A percentile compares a stretch with the other conserved stretches of the same genome.
Conservation (phyloP, 306 rosid species). For the Oemleria cerasiformis region DNA sequence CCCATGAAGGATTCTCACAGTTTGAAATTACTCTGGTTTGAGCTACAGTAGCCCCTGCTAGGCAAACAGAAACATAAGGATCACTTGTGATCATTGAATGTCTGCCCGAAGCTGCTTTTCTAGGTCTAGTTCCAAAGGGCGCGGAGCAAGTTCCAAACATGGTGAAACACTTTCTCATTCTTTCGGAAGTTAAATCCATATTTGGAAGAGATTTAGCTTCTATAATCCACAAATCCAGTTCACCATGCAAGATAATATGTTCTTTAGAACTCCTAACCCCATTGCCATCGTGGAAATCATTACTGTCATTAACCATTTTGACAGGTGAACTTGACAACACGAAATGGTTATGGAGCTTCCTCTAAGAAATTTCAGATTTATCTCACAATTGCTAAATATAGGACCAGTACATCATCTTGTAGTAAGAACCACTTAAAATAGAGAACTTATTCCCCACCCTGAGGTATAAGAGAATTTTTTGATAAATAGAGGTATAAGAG, state of each 20-base stretch:
- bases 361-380: background rate
- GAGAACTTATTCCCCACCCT: background rate
- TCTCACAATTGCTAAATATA: background rate
- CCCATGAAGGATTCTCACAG: conserved; percentile 67
- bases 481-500: background rate
- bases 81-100: conserved; percentile 58
- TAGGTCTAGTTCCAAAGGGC: conserved; percentile 39
- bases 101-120: conserved; percentile 35
- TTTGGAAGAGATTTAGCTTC: conserved; percentile 79
- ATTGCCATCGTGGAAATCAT: background rate
- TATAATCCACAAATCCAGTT: conserved; percentile 54
- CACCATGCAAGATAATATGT: conserved; percentile 53
- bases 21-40: conserved; percentile 56
- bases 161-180: conserved; percentile 53
- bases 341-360: background rate
- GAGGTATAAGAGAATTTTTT: background rate
- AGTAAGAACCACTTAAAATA: background rate
- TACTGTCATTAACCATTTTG: conserved; percentile 32
- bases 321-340: background rate
- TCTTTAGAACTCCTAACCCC: conserved; percentile 21
- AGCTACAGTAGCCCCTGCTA: conserved; percentile 68
- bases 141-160: conserved; percentile 44
- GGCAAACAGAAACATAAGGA: conserved; percentile 65
- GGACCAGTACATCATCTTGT: background rate
- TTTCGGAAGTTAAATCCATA: conserved; percentile 54